Conservation (phyloP, 2,329 filamentous ascomycete species). For the Acrocalymma vagum region DNA sequence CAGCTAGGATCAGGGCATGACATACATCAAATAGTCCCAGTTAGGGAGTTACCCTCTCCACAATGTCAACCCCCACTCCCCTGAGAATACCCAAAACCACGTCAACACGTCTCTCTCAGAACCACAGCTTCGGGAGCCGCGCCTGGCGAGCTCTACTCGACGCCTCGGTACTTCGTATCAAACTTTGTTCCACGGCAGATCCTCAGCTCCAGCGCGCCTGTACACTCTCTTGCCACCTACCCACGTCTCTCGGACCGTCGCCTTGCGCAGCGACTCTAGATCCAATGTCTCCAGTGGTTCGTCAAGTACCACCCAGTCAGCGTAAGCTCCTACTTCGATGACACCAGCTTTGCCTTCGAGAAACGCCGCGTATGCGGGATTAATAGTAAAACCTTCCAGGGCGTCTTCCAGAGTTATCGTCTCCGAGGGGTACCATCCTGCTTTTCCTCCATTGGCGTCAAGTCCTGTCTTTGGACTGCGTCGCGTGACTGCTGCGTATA, state of each 20-base stretch:
- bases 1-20: slow-evolving; percentile 10
- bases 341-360: slow-evolving; percentile 67
- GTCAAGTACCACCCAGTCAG: slow-evolving; percentile 77
- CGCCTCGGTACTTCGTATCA: background rate
- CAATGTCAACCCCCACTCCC: too few relatives aligned
- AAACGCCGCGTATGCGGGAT: slow-evolving; percentile 67
- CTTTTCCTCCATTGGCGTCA: slow-evolving; percentile 53
- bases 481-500: slow-evolving; percentile 73
- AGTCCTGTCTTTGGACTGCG: slow-evolving; percentile 62
- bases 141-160: too few relatives aligned
- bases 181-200: slow-evolving; percentile 10
- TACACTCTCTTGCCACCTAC: slow-evolving; percentile 63
- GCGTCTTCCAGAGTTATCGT: slow-evolving; percentile 67
- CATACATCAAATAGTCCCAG: slow-evolving; percentile 2
- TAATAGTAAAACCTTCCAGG: slow-evolving; percentile 68
- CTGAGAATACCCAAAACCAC: too few relatives aligned
- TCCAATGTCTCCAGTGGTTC: slow-evolving; percentile 60
- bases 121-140: background rate
- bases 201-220: slow-evolving; percentile 22
- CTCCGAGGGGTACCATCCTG: slow-evolving; percentile 69
- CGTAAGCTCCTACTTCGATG: slow-evolving; percentile 68
- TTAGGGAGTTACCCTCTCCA: too few relatives aligned
- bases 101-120: too few relatives aligned
- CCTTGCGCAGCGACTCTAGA: slow-evolving; percentile 60
- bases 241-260: slow-evolving; percentile 73